Base-by-base conservation (phyloP, 441 rosid species). In the Jatropha podagrica region DNA sequence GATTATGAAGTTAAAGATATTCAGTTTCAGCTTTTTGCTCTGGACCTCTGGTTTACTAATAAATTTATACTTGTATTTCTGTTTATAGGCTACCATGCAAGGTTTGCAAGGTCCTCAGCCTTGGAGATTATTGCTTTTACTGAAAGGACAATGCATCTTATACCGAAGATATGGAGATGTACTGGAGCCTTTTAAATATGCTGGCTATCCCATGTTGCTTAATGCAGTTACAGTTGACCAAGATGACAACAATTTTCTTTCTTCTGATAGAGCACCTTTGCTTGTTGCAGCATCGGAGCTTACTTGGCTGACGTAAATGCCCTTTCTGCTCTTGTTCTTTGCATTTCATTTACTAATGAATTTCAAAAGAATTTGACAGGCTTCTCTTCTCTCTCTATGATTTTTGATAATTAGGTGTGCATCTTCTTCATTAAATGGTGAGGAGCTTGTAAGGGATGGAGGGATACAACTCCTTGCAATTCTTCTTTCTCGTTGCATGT, bases 61-160 rank as follows among this genome's bases (percentile, higher is more conserved):
- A 72, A 7, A 26, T 11, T 59, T 66, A 12, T 20, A 66, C 54
- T 27, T 55, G n/a, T 44, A 8, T 72, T 72, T 7, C 74, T 86
- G 73, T 84, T 79, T 78, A 49, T 75, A 96, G 99, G 98, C 99
- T 74, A 95, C 99, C 76, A 93, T 97, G 94, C 99, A 97, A 97
- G 99, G 99, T 61, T 82, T 97, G 83, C 99, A 95, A 90, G 99
- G 99, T 86, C 99, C 99, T 72, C 99, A 97, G 81, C 88, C 97
- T 67, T 97, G 99, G 99, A 93, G 99, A 87, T 76, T 97, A 82
- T 87, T 97, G 89, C 99, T 97, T 81, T 80, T 97, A 77, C 82
- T 97, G 85, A 97, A 87, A 88, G 99, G 99, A 60, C 99, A 97
- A 65, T 95, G 99, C 83, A 97, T 97, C 86, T 85, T 97, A 74